phyloP scores from a whole-genome alignment of 805 yeast species.

The Wickerhamomyces ciferrii region DNA sequence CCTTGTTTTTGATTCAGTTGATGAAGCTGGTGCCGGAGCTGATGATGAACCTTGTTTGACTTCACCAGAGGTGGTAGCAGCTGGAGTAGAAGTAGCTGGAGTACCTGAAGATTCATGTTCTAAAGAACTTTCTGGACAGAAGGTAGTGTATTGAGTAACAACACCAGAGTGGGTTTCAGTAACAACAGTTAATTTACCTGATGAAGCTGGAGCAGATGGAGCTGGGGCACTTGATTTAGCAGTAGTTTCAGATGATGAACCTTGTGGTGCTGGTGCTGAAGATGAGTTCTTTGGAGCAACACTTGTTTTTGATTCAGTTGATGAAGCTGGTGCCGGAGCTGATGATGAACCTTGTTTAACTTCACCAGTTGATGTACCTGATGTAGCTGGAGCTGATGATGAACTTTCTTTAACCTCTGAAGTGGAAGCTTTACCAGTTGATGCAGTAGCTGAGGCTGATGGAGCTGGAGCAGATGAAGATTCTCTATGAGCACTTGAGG shows the following conservation, averaged over 20 bases:
- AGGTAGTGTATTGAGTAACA: constrained; percentile 1
- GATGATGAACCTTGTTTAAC: too few species aligned
- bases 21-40: neutral
- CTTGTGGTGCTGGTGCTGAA: neutral
- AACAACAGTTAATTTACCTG: constrained; percentile 12
- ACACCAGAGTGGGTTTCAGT: constrained; percentile 19
- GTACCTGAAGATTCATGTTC: constrained; percentile 7
- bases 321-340: neutral
- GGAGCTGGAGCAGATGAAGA: neutral
- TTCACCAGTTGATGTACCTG: constrained; percentile 12
- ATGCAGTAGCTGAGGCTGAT: constrained; percentile 9
- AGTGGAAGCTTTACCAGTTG: constrained; percentile 1
- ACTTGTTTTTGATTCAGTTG: neutral
- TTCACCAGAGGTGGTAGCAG: constrained; percentile 1
- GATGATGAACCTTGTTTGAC: neutral
- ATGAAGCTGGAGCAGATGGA: too few species aligned
- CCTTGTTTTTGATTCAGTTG: neutral
- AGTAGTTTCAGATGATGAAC: neutral
- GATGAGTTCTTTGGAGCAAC: neutral
- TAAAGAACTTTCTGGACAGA: constrained; percentile 6
- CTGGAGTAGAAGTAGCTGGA: constrained; percentile 4
- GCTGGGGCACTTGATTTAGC: neutral
- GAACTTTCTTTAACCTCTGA: neutral
- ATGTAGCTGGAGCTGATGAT: neutral
- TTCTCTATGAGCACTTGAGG: constrained; percentile 3